Conservation (phyloP, 805 yeast species). For the Nakazawaea molendinolei region DNA sequence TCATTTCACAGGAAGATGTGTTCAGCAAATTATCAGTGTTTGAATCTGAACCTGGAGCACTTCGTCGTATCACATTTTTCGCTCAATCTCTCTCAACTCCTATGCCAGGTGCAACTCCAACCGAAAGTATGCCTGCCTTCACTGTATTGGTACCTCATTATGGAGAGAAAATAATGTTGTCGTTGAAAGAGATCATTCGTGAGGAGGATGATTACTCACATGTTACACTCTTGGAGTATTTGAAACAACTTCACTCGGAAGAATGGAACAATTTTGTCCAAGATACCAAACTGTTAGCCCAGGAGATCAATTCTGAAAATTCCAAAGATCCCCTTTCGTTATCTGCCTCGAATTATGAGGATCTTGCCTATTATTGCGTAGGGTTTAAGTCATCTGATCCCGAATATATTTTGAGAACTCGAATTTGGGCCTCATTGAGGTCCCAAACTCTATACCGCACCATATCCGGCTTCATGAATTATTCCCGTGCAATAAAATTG, state of each 20-base stretch:
- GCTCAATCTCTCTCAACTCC: slow-evolving; percentile 88
- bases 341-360: slow-evolving; percentile 25
- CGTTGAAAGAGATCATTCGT: slow-evolving; percentile 71
- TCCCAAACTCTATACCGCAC: slow-evolving; percentile 80
- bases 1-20: slow-evolving; percentile 76
- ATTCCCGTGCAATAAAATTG: slow-evolving; percentile 62
- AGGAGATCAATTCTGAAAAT: slow-evolving; percentile 26
- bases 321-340: not conserved
- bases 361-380: slow-evolving; percentile 60
- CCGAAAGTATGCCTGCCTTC: slow-evolving; percentile 70
- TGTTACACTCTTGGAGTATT: slow-evolving; percentile 47
- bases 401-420: slow-evolving; percentile 58
- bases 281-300: slow-evolving; percentile 48
- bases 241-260: slow-evolving; percentile 47
- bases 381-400: slow-evolving; percentile 67
- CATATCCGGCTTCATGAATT: slow-evolving; percentile 76
- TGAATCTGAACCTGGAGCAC: slow-evolving; percentile 66
- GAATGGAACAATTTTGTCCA: slow-evolving; percentile 54
- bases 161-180: slow-evolving; percentile 71
- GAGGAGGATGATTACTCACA: slow-evolving; percentile 60
- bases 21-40: slow-evolving; percentile 45
- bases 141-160: slow-evolving; percentile 85
- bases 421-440: slow-evolving; percentile 83
- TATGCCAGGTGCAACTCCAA: slow-evolving; percentile 64
- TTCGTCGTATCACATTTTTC: slow-evolving; percentile 77